Conservation (phyloP, 495 filamentous ascomycete genomes). For the Pyrenula aspistea region DNA sequence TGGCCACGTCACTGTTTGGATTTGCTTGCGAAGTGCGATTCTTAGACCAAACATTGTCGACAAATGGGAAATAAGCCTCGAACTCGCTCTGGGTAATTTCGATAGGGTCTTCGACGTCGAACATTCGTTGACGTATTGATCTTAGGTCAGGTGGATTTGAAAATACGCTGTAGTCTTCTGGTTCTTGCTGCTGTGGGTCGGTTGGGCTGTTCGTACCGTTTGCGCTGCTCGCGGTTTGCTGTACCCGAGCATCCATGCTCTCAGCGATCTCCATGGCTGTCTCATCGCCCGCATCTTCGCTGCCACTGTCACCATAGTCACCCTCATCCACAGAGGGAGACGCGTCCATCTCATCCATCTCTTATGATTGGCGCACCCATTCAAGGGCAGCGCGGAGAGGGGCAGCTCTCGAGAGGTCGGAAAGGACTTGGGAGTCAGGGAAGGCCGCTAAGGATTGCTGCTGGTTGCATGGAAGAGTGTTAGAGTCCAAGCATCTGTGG, state of each 20-base stretch:
- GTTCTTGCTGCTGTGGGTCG: background rate
- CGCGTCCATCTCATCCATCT: background rate
- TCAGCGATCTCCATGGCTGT: background rate
- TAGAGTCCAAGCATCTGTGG: too few relatives aligned
- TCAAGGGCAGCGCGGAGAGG: too few relatives aligned
- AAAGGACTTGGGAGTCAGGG: too few relatives aligned
- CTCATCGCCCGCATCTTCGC: background rate
- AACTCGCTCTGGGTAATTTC: constrained; percentile 38
- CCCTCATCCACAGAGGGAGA: background rate
- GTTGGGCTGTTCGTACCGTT: background rate
- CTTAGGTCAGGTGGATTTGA: constrained; percentile 34
- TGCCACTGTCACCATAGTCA: background rate
- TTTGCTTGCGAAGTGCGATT: constrained; percentile 35
- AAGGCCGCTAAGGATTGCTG: too few relatives aligned
- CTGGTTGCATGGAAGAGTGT: too few relatives aligned
- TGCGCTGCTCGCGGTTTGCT: background rate
- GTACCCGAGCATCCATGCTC: background rate
- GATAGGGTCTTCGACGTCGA: constrained; percentile 39
- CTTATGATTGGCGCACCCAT: too few relatives aligned
- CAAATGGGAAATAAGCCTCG: constrained; percentile 42
- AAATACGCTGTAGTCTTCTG: constrained; percentile 14
- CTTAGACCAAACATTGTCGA: constrained; percentile 42
- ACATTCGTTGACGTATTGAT: constrained; percentile 32
- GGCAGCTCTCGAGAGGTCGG: too few relatives aligned
- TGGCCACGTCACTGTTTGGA: constrained; percentile 35